Base-by-base conservation (phyloP, 129 eudicot species). In the Chrysanthemum makinoi region DNA sequence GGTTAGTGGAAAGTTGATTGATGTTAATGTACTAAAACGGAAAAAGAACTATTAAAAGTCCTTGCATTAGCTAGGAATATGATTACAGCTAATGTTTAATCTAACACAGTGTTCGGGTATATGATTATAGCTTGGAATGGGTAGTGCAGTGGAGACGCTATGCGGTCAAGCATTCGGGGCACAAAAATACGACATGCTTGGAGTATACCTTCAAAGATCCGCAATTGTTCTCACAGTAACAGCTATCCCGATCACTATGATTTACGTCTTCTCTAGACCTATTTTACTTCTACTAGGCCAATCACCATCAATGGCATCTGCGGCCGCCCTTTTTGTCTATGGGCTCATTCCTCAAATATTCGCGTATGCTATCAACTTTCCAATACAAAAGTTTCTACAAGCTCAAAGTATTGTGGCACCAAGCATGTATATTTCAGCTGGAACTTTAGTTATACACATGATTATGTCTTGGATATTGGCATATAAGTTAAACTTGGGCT, bases 81-180 rank as follows among this genome's bases (percentile, higher is more conserved):
- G 59, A n/a, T 35, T 35, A 6, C 6, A 35, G 44, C 44, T 35
- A 19, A 58, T 58, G 35, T 7, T 12, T 17, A 16, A 47, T 51
- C 4, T 79, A 50, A 66, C 44, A 35, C 6, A 6, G 44, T 3
- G 44, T 35, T 35, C 44, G 44, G 44, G 19, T 65, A 44, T 51
- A 75, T 72, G 26, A 4, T 46, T 66, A 69, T 81, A 89, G 96
- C 86, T 89, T 13, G 96, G 96, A 66, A 89, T 89, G 96, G 96
- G 93, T 17, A 89, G 96, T 62, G 96, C 96, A 0, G 93, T 86
- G 47, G 96, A 89, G 66, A 89, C 96, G 2, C 72, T 89, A 22
- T 89, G 96, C 60, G 96, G 96, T 6, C 93, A 89, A 70, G 96
- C 96, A 1, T 89, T 84, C 53, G 96, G 96, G 5, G 96, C 88